Conservation (phyloP, 768 basidiomycete genomes). For the Auriscalpium microsporum region DNA sequence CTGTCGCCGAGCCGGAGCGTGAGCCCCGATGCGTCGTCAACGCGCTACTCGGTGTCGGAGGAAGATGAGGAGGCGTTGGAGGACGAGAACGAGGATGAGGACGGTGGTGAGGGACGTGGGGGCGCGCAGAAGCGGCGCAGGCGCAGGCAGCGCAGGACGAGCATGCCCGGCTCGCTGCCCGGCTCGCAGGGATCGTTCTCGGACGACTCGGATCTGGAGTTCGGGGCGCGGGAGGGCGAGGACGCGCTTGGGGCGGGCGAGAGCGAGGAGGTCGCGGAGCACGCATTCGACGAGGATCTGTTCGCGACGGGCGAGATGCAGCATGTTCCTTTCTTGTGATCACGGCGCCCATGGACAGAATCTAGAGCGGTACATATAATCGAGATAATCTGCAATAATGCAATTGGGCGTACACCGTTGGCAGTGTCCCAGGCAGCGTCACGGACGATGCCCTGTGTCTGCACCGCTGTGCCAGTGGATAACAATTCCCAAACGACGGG, state of each 20-base stretch:
- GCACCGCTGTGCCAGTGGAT: no score
- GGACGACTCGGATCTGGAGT: conserved; percentile 41
- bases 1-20: conserved; percentile 30
- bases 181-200: conserved; percentile 18
- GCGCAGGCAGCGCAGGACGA: conserved; percentile 61
- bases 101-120: conserved; percentile 13
- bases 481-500: no score
- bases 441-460: no score
- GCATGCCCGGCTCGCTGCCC: conserved; percentile 78
- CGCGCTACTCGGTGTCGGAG: conserved; percentile 41
- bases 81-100: conserved; percentile 12
- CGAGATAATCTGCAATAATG: no score
- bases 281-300: conserved; percentile 72
- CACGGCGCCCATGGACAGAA: not conserved
- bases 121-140: conserved; percentile 30
- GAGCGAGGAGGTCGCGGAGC: conserved; percentile 58
- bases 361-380: not conserved
- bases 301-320: conserved; percentile 78
- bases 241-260: conserved; percentile 29
- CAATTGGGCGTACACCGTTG: no score
- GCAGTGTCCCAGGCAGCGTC: no score
- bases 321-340: conserved; percentile 58
- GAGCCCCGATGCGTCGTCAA: conserved; percentile 43
- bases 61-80: conserved; percentile 34
- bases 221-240: conserved; percentile 20